Conservation (phyloP, 176 grass and related monocot species). For the Oryza rufipogon region DNA sequence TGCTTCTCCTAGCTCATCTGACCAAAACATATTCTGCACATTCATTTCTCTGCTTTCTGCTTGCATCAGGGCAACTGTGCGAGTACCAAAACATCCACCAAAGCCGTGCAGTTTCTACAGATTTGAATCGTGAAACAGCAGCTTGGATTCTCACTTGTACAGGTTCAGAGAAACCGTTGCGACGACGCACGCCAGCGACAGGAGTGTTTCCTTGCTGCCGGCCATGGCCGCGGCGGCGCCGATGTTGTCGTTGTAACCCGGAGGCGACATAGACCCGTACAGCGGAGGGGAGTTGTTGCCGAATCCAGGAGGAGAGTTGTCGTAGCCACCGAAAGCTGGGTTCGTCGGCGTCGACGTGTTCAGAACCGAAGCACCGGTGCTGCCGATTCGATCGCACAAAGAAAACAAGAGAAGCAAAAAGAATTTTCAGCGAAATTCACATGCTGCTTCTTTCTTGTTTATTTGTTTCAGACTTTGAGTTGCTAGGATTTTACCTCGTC, state of each 20-base stretch:
- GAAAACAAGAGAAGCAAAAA: not conserved
- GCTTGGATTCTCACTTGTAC: not conserved
- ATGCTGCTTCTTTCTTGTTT: not conserved
- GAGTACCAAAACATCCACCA: not conserved
- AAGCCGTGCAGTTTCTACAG: too few relatives aligned
- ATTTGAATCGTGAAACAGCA: too few relatives aligned
- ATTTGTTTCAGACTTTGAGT: too few relatives aligned
- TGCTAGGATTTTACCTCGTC: constrained; percentile 57
- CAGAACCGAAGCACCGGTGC: constrained; percentile 62
- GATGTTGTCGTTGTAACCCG: constrained; percentile 47
- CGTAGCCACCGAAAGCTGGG: constrained; percentile 34
- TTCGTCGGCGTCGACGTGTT: constrained; percentile 63
- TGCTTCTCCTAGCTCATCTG: not conserved
- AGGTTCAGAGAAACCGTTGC: constrained; percentile 3
- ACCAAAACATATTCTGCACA: not conserved
- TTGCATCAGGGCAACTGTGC: not conserved
- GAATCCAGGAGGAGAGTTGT: constrained; percentile 35
- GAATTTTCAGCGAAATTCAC: not conserved
- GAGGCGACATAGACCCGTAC: constrained; percentile 51
- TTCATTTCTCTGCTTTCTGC: not conserved
- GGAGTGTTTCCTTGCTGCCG: not conserved
- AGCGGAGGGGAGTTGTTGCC: constrained; percentile 45
- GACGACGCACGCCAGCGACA: constrained; percentile 36
- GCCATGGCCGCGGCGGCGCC: constrained; percentile 4
- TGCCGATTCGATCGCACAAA: constrained; percentile 31